Conservation (phyloP, 2,329 filamentous ascomycete genomes). For the Colletotrichum sp. region DNA sequence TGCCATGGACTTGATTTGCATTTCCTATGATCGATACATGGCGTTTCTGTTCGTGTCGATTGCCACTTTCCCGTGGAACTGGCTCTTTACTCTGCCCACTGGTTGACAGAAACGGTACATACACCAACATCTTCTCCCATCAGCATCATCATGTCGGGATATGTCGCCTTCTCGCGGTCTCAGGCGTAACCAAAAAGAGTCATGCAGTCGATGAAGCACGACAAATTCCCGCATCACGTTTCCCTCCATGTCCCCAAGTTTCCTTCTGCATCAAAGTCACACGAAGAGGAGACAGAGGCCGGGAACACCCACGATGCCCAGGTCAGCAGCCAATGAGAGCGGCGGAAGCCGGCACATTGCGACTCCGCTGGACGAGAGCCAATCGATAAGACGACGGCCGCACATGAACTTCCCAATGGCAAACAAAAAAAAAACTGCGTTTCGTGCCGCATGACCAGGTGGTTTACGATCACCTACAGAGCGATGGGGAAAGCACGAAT, state of each 20-base stretch:
- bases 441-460: neutral
- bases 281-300: neutral
- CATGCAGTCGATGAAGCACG: neutral
- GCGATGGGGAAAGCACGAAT: neutral
- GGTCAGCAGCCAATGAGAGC: constrained; percentile 19
- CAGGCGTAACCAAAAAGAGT: neutral
- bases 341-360: constrained; percentile 16
- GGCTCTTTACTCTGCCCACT: neutral
- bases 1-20: neutral
- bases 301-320: neutral
- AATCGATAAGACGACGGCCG: neutral
- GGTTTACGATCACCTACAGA: neutral
- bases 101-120: neutral
- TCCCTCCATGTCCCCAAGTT: neutral
- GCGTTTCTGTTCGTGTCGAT: neutral
- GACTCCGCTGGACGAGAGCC: constrained; percentile 5
- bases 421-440: neutral
- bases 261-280: neutral
- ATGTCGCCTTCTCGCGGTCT: neutral
- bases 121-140: neutral
- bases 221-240: neutral
- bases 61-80: neutral
- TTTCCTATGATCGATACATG: neutral
- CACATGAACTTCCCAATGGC: neutral
- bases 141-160: neutral